Percentiles rank a stretch among this genome's conserved stretches.
These are phyloP conservation scores for Furcasterigmium furcatum DNA, from an alignment of 2,329 filamentous ascomycete genomes.

Conservation along the genomic window DNA sequence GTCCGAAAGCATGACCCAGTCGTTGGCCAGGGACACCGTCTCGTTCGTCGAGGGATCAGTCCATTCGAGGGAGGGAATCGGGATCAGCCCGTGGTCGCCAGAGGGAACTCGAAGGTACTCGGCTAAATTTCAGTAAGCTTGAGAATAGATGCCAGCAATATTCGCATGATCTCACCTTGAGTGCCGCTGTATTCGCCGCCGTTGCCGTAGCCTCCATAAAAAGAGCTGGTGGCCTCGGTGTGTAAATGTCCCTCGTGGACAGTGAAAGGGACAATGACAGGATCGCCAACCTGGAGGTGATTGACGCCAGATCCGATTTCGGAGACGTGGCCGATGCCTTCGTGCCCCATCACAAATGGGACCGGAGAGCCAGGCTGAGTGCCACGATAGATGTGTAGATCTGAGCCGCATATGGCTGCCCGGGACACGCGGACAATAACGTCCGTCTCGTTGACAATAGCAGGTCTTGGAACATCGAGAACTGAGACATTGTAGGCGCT, in stretches of 20 bases:
- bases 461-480: no score
- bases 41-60: no score
- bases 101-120: no score
- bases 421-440: conserved; percentile 4
- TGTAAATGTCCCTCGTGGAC: conserved; percentile 61
- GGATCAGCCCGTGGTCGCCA: no score
- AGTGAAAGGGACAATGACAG: conserved; percentile 64
- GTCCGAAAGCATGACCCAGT: neutral
- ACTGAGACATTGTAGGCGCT: no score
- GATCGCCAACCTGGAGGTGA: conserved; percentile 58
- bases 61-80: no score
- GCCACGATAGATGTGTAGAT: conserved; percentile 34
- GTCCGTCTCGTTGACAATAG: no score
- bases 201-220: conserved; percentile 41
- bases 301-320: conserved; percentile 57
- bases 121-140: no score
- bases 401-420: conserved; percentile 52
- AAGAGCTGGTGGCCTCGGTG: conserved; percentile 61
- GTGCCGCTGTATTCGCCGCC: no score
- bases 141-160: no score
- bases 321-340: conserved; percentile 57
- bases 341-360: conserved; percentile 34
- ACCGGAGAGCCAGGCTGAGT: neutral
- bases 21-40: conserved; percentile 11
- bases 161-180: no score